Evolutionary conservation across 2,329 filamentous ascomycete genomes (phyloP).

Genomic region (Leptographium radiaticola): DNA sequence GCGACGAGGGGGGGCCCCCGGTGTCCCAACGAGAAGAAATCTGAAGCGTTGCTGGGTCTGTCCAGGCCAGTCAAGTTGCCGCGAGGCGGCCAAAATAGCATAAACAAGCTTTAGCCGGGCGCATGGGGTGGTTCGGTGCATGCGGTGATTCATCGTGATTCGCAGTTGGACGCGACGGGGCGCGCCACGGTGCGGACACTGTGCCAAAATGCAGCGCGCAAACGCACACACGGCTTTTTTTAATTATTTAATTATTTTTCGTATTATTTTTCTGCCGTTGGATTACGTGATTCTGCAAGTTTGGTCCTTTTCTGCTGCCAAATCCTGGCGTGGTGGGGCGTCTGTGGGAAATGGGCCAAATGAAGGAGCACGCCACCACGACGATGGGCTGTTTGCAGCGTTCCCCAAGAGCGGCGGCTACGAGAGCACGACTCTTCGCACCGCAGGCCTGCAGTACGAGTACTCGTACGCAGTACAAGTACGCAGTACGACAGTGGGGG

Average conservation of each 20-base stretch:
- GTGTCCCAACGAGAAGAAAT: no score
- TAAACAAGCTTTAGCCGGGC: neutral
- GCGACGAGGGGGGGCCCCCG: no score
- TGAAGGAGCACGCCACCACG: neutral
- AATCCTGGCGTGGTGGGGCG: neutral
- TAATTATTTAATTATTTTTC: no score
- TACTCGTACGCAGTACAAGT: no score
- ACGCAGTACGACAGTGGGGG: neutral
- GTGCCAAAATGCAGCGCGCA: no score
- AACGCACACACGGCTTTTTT: no score
- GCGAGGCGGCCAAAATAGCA: neutral
- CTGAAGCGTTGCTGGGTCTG: neutral
- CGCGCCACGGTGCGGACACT: no score
- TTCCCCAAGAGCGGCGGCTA: neutral
- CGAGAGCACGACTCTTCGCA: neutral
- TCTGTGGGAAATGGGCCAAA: neutral
- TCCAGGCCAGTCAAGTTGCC: neutral
- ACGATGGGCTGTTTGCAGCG: neutral
- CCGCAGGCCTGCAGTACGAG: neutral
- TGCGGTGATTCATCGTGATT: no score
- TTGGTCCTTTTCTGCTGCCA: no score
- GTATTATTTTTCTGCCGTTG: no score
- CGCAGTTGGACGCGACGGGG: no score
- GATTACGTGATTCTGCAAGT: no score
- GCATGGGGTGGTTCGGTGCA: neutral